Percentiles rank a stretch among this genome's conserved stretches.
phyloP scores from a whole-genome alignment of 169 alveolate genomes.

The Cryptosporidium baileyi region DNA sequence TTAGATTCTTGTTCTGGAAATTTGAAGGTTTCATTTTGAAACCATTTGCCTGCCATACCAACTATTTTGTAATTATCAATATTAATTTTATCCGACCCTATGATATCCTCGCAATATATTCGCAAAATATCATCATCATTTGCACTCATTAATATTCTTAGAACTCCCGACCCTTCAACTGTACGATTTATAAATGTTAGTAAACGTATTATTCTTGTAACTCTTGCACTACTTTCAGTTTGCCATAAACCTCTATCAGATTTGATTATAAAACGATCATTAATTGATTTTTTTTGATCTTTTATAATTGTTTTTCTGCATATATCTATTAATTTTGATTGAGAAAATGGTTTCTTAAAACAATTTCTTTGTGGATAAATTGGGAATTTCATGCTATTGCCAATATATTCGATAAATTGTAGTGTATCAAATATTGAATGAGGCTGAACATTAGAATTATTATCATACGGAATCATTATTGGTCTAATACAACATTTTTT shows the following conservation, averaged over 20 bases:
- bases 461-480: slow-evolving; percentile 37
- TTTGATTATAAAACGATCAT: slow-evolving; percentile 1
- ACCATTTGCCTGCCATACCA: slow-evolving; percentile 35
- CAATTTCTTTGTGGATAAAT: slow-evolving; percentile 56
- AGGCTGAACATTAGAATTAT: slow-evolving; percentile 44
- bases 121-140: slow-evolving; percentile 41
- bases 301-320: slow-evolving; percentile 14
- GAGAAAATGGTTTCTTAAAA: slow-evolving; percentile 31
- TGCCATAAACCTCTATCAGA: slow-evolving; percentile 60
- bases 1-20: not conserved
- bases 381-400: slow-evolving; percentile 64
- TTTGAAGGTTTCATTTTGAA: not conserved
- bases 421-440: slow-evolving; percentile 58
- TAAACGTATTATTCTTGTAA: slow-evolving; percentile 37
- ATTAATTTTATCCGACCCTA: slow-evolving; percentile 29
- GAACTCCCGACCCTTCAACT: slow-evolving; percentile 45
- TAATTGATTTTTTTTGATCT: not conserved
- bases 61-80: not conserved
- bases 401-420: slow-evolving; percentile 40
- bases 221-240: slow-evolving; percentile 65
- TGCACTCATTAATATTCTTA: slow-evolving; percentile 58
- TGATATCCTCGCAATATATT: slow-evolving; percentile 28
- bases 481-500: slow-evolving; percentile 61
- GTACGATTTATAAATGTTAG: slow-evolving; percentile 46
- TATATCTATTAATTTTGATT: slow-evolving; percentile 38